Percentiles rank a stretch among this genome's conserved stretches.
Evolutionary conservation across 371 early-diverging fungal species (phyloP).

Genomic region (Mucor lusitanicus): DNA sequence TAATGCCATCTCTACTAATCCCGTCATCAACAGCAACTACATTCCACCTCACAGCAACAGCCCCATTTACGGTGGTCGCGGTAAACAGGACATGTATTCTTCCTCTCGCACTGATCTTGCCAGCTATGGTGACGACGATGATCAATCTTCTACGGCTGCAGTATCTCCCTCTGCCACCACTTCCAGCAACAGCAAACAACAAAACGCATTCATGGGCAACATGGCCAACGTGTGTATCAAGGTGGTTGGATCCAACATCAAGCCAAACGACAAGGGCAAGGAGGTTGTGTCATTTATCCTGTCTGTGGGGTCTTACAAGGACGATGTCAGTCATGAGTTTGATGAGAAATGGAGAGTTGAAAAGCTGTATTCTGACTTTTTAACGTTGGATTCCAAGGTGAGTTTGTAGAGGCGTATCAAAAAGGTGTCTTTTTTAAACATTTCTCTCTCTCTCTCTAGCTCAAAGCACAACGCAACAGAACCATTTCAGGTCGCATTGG

Average conservation of each 20-base stretch:
- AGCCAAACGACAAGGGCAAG: slow-evolving; percentile 76
- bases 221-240: slow-evolving; percentile 29
- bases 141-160: neutral
- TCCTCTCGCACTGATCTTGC: neutral
- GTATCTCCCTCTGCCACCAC: neutral
- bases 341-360: slow-evolving; percentile 80
- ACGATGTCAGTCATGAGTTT: slow-evolving; percentile 23
- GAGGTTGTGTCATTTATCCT: slow-evolving; percentile 69
- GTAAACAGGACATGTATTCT: neutral
- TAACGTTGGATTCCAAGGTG: slow-evolving; percentile 76
- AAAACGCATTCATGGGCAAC: slow-evolving; percentile 4
- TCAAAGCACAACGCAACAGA: slow-evolving; percentile 54
- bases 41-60: neutral
- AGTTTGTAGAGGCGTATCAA: neutral
- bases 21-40: neutral
- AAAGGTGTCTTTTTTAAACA: no score
- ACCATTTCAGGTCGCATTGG: slow-evolving; percentile 56
- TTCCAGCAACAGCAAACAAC: neutral
- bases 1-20: neutral
- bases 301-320: slow-evolving; percentile 34
- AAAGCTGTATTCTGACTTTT: slow-evolving; percentile 84
- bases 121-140: neutral
- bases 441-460: slow-evolving; percentile 34
- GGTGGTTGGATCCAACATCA: slow-evolving; percentile 75
- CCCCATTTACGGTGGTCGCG: neutral